Percentiles rank a stretch among this genome's conserved stretches.
phyloP scores from a whole-genome alignment of 805 yeast species.

The Cyberlindnera nakhonratchasimensis region DNA sequence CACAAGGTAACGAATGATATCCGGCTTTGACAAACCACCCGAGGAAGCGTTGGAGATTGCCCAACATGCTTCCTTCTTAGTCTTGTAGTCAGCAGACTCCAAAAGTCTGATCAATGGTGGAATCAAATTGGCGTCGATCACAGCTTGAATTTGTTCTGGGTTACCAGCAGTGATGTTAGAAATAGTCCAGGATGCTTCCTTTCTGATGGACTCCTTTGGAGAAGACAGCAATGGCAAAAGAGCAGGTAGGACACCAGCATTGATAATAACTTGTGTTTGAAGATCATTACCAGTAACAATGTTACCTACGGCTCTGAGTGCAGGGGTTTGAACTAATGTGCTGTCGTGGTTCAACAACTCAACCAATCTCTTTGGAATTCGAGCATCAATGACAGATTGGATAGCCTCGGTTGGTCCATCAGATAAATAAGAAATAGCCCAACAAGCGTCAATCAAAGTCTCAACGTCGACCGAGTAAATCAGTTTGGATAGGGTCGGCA shows the following conservation, averaged over 20 bases:
- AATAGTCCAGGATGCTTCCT: conserved; percentile 99
- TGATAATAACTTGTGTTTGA: conserved; percentile 93
- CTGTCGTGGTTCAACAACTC: conserved; percentile 84
- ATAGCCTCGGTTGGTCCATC: conserved; percentile 93
- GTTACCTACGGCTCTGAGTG: conserved; percentile 95
- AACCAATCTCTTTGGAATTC: conserved; percentile 91
- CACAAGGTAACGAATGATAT: conserved; percentile 89
- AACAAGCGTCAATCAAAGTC: conserved; percentile 94
- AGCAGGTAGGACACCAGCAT: conserved; percentile 87
- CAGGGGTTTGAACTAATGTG: conserved; percentile 91
- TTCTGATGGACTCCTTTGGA: conserved; percentile 86
- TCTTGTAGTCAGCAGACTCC: conserved; percentile 86
- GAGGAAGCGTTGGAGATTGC: conserved; percentile 97
- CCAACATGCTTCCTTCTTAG: conserved; percentile 99
- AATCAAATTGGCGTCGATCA: conserved; percentile 87
- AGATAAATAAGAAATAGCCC: conserved; percentile 94
- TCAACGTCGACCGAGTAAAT: conserved; percentile 90
- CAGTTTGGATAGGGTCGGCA: conserved; percentile 88
- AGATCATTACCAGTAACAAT: conserved; percentile 95
- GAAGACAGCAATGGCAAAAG: conserved; percentile 75
- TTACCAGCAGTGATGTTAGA: conserved; percentile 98
- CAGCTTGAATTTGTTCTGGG: conserved; percentile 93
- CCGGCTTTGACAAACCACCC: conserved; percentile 90
- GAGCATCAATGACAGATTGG: conserved; percentile 94
- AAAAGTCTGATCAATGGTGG: conserved; percentile 85